Evolutionary conservation across 2,329 filamentous ascomycete genomes (phyloP), one percentile per base, ranked within the genome.

Genomic region (Colletotrichum aenigma): DNA sequence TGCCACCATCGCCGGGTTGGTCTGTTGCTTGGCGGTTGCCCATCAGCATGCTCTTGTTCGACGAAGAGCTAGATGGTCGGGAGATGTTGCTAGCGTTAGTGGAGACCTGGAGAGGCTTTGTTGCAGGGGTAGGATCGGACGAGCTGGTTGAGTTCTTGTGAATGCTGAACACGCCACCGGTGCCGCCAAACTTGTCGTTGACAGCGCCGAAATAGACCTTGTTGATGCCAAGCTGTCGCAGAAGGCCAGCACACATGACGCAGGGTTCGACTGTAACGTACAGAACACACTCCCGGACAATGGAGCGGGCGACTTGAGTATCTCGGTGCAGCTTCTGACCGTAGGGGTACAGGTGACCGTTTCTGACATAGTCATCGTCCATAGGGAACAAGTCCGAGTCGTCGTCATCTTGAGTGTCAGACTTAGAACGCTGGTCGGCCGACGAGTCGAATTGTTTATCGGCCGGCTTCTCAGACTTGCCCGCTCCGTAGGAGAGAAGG

Each of bases 201-300:
- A 94, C 92, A 75, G 96, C 98, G 6, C 97, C 97, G 84, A 97
- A 99, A 84, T 96, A 98, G 36, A 99, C 97, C 79, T 94, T 94
- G 77, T 94, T 92, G 84, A 99, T 96, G 16, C 93, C 91, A 78
- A 97, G 93, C 85, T 99, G 97, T 67, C 96, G 92, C 66, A 99
- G 90, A 69, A 97, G 92, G 8, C 96, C 97, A 15, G 97, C 97
- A 83, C 97, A 99, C 97, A 99, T 99, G 86, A 99, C 95, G 84
- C 97, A 99, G 6, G 97, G 97, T 86, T 99, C 97, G 70, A 99
- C 96, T 0, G 97, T 99, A 65, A 99, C 97, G 84, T 99, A 99
- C 67, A 99, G 91, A 12, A 93, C 94, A 79, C 90, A 90, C 78
- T 96, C 91, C 52, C 88, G 88, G 79, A 98, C 88, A 77, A 96